Evolutionary conservation across 345 rosid genomes (phyloP), one percentile per base, ranked within the genome.

Genomic region (Dipteronia dyeriana): DNA sequence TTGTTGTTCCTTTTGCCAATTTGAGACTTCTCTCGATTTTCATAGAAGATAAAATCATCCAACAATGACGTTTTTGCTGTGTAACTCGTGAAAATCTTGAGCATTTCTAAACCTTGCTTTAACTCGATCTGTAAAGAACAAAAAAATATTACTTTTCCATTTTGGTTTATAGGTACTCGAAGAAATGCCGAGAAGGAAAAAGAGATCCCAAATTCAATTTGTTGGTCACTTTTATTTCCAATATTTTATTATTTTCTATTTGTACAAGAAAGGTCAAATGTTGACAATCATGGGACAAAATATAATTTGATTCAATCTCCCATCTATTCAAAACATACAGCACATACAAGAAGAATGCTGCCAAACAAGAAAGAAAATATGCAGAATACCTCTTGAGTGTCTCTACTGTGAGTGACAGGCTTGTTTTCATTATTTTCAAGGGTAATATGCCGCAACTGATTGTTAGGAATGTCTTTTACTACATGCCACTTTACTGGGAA

Each of bases 401-500:
- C 97, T 81, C 93, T 83, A 77, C 90, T 92, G 73, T 75, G 86
- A 65, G 97, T 90, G n/a, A 92, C 93, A 23, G 93, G 76, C 75
- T 71, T 86, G 78, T 81, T 78, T 9, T 92, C 97, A 26, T 90
- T 90, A 81, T 92, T 92, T 86, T 89, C 90, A 20, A 92, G 88
- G 70, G 79, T 77, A 47, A 92, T 89, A 78, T 92, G 95, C 69
- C 83, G 83, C 82, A 92, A 39, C 43, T 88, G 87, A 86, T 74
- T 77, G 83, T 92, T 90, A 39, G 95, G 95, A 19, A 92, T 78
- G 75, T 92, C 97, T 78, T 92, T 92, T 59, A 92, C 69, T 7
- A 92, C 80, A 70, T 89, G 97, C 97, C 97, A 92, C 64, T 88
- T 87, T 20, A 92, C 86, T 0, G 95, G 95, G 79, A 92, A 90